Evolutionary conservation across 2,329 filamentous ascomycete species (phyloP).

Genomic region (Fusarium sp.): DNA sequence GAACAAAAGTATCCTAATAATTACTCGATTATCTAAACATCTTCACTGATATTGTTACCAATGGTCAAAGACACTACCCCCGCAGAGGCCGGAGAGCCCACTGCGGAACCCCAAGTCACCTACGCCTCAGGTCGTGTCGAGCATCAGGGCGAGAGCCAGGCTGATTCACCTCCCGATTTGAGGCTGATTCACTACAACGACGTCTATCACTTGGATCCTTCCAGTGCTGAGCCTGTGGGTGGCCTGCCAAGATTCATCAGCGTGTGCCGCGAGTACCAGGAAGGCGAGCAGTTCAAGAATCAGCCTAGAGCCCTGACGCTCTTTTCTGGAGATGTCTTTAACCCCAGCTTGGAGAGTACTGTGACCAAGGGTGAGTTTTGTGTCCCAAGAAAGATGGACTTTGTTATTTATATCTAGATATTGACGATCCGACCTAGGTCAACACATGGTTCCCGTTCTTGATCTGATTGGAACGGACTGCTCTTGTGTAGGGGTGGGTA

Average conservation of each 20-base stretch:
- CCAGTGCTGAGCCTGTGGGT: slow-evolving; percentile 83
- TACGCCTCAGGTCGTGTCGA: slow-evolving; percentile 39
- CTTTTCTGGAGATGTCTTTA: slow-evolving; percentile 94
- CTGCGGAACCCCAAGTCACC: slow-evolving; percentile 43
- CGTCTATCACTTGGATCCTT: slow-evolving; percentile 85
- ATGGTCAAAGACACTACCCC: slow-evolving; percentile 34
- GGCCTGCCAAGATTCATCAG: slow-evolving; percentile 84
- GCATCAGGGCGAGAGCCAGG: slow-evolving; percentile 17
- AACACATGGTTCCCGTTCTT: slow-evolving; percentile 88
- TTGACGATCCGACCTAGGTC: slow-evolving; percentile 53
- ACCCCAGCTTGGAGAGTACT: slow-evolving; percentile 87
- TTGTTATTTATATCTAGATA: not conserved
- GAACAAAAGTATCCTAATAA: not conserved
- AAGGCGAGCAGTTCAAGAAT: slow-evolving; percentile 65
- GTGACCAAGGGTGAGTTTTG: slow-evolving; percentile 77
- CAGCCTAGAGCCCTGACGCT: slow-evolving; percentile 77
- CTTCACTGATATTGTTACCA: not conserved
- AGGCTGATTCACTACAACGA: slow-evolving; percentile 93
- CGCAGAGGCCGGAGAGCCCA: slow-evolving; percentile 26
- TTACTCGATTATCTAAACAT: not conserved
- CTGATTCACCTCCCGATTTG: slow-evolving; percentile 66
- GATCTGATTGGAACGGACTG: slow-evolving; percentile 81
- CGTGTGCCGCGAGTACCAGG: slow-evolving; percentile 77
- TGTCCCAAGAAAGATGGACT: not conserved
- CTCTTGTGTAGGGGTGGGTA: slow-evolving; percentile 81